Evolutionary conservation across 768 basidiomycete species (phyloP), one percentile per base, ranked within the genome.

Genomic region (Kockovaella imperatae): DNA sequence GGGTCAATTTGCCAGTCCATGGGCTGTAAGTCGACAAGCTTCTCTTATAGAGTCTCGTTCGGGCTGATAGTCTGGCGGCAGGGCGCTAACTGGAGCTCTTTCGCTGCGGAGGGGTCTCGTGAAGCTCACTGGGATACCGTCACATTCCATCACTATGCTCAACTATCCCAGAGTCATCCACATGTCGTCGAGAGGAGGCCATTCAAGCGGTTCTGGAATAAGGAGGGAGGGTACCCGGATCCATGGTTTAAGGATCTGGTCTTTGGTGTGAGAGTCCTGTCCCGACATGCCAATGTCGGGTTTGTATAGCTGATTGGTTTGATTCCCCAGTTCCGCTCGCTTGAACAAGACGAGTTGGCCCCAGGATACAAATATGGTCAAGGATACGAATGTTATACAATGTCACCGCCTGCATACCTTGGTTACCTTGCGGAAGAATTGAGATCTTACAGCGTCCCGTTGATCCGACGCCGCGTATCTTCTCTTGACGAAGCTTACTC

Each of bases 331-430:
- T 49, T 34, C 25, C 56, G 59, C 5, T 21, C 20, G 11, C 46
- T 64, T 17, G n/a, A 42, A 10, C 28, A 39, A 5, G 44, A 44
- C 4, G 48, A 56, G 30, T n/a, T 54, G 26, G 42, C 54, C 23
- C 26, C 35, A 17, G 24, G 31, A 5, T 49, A 40, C 36, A 53
- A 57, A 35, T 53, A 59, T 29, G 80, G 78, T 17, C 67, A 77
- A 30, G 67, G 62, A 15, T 81, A 75, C 60, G 69, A 73, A 46
- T 77, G 79, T 0, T 71, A 77, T 53, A 77, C 77, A n/a, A 68
- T 80, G 43, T 77, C 80, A 55, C 77, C 79, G 0, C 72, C 75
- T 14, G 50, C 64, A 25, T 83, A 82, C 64, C 68, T 80, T 25
- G 74, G 72, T 1, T 77, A 78, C 76, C 67, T 83, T 17, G 73